Conservation (phyloP, 805 yeast genomes). For the Candida nitratophila region DNA sequence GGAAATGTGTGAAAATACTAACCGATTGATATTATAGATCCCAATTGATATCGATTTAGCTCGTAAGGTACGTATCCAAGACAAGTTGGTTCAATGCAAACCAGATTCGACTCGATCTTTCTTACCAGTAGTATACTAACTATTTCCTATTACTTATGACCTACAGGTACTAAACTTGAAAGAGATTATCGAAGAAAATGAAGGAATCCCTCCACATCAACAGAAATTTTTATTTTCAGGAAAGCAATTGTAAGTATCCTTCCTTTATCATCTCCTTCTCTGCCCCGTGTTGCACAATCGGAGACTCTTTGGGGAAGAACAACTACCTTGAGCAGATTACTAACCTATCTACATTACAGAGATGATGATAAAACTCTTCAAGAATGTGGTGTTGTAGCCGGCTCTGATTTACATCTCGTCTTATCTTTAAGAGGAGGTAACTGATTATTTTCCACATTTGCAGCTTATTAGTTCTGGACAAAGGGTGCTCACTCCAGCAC, state of each 20-base stretch:
- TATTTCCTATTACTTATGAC: background rate
- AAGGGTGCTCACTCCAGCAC: too few species aligned
- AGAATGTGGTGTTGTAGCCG: constrained; percentile 72
- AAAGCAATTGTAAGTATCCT: constrained; percentile 66
- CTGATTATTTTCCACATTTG: too few species aligned
- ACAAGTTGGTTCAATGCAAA: too few species aligned
- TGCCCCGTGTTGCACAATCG: too few species aligned
- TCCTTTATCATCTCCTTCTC: background rate
- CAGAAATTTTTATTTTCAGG: constrained; percentile 89
- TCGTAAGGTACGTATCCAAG: constrained; percentile 43
- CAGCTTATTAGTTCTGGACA: too few species aligned
- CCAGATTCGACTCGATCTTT: too few species aligned
- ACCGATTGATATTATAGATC: constrained; percentile 31
- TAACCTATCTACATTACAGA: constrained; percentile 18
- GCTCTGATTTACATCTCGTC: constrained; percentile 84
- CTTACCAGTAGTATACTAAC: background rate
- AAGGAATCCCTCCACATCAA: constrained; percentile 95
- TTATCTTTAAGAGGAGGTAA: constrained; percentile 87
- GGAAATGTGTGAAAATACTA: background rate
- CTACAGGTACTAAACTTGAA: constrained; percentile 49
- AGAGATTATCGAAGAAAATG: constrained; percentile 90
- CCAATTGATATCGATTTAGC: constrained; percentile 66
- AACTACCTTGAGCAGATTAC: too few species aligned
- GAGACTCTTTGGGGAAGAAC: too few species aligned
- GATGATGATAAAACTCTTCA: constrained; percentile 73